Percentiles rank a stretch among this genome's conserved stretches.
phyloP scores from a whole-genome alignment of 2,329 filamentous ascomycete genomes.

The Ophiocordyceps camponoti-floridani region DNA sequence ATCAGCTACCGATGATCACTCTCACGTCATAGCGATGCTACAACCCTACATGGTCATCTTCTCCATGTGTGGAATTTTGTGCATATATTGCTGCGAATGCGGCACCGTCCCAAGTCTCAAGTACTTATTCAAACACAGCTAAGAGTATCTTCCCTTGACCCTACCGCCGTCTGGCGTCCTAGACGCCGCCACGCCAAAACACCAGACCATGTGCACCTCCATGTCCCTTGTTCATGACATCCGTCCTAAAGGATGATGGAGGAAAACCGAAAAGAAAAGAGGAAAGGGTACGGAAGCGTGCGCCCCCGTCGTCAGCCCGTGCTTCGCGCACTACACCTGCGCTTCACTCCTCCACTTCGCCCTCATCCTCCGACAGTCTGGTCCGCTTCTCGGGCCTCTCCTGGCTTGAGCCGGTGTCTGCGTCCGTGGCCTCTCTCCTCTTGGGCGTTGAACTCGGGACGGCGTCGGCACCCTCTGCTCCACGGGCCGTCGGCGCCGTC shows the following conservation, averaged over 20 bases:
- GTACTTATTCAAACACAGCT: not conserved
- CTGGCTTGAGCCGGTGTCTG: constrained; percentile 12
- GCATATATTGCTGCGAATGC: not conserved
- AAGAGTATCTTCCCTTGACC: not conserved
- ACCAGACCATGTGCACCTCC: not conserved
- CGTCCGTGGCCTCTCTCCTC: constrained; percentile 19
- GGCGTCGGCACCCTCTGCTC: constrained; percentile 11
- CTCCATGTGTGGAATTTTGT: too few relatives aligned
- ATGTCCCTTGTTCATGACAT: not conserved
- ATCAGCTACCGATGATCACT: too few relatives aligned
- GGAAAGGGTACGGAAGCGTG: not conserved
- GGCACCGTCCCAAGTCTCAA: not conserved
- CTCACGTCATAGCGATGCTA: too few relatives aligned
- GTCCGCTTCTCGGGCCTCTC: constrained; percentile 24
- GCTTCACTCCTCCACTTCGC: constrained; percentile 20
- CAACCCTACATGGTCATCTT: too few relatives aligned
- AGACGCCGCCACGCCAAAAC: not conserved
- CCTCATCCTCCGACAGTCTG: constrained; percentile 28
- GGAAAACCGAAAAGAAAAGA: not conserved
- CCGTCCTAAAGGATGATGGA: not conserved
- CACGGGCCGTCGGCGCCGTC: constrained; percentile 13
- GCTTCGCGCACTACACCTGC: not conserved
- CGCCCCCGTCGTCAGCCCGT: not conserved
- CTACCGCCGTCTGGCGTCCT: not conserved
- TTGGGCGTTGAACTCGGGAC: constrained; percentile 20